phyloP scores from a whole-genome alignment of 768 basidiomycete genomes.

The Pulveroboletus sp. region DNA sequence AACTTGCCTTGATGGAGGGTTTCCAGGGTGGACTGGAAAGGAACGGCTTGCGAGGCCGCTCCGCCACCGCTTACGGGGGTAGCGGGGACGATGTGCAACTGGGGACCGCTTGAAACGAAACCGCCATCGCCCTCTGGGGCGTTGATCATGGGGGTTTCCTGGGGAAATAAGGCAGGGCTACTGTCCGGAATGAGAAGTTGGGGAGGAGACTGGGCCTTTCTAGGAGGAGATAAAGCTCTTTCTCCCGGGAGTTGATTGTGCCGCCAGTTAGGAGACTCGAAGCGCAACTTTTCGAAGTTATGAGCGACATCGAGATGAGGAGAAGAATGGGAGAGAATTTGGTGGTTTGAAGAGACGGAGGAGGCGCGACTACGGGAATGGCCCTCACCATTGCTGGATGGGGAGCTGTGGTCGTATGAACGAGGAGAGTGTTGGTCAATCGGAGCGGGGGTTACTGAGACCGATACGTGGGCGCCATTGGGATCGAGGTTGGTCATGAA shows the following conservation, averaged over 20 bases:
- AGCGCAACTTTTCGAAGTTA: constrained; percentile 58
- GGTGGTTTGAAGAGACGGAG: constrained; percentile 59
- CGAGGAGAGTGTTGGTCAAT: constrained; percentile 37
- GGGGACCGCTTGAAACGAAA: constrained; percentile 48
- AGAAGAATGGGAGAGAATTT: constrained; percentile 41
- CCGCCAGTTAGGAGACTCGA: constrained; percentile 62
- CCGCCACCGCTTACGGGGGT: constrained; percentile 71
- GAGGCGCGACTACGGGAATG: constrained; percentile 57
- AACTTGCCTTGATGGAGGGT: constrained; percentile 53
- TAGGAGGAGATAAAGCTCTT: constrained; percentile 35
- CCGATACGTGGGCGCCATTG: constrained; percentile 32
- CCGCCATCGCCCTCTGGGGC: constrained; percentile 57
- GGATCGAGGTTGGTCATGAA: constrained; percentile 37
- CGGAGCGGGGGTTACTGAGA: constrained; percentile 36
- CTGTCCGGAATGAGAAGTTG: constrained; percentile 54
- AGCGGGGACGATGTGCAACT: constrained; percentile 76
- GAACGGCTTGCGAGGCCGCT: constrained; percentile 40
- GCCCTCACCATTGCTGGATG: constrained; percentile 55
- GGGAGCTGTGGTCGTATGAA: constrained; percentile 61
- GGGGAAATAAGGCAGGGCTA: constrained; percentile 42
- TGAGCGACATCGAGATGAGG: constrained; percentile 54
- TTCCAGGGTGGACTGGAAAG: constrained; percentile 50
- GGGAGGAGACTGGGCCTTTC: constrained; percentile 65
- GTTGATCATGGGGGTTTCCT: constrained; percentile 50
- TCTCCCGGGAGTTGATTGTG: constrained; percentile 44